These are phyloP conservation scores for Penicillium manginii DNA, from an alignment of 495 filamentous ascomycete genomes.

Conservation along the genomic window DNA sequence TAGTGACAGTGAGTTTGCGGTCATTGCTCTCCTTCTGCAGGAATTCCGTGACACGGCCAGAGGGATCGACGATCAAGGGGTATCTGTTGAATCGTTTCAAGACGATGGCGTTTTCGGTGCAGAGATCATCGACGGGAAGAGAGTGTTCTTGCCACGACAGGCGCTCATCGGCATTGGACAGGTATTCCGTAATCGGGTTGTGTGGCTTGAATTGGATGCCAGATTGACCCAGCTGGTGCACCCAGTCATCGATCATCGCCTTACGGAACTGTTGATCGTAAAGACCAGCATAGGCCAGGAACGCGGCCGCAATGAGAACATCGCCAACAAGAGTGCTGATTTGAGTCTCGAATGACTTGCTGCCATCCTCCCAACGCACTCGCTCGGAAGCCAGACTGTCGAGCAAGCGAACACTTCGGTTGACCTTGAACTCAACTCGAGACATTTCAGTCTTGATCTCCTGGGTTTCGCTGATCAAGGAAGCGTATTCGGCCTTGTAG, in stretches of 20 bases:
- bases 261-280: conserved; percentile 98
- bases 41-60: conserved; percentile 91
- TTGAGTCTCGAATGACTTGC: conserved; percentile 96
- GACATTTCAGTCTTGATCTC: conserved; percentile 97
- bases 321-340: conserved; percentile 96
- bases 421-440: conserved; percentile 95
- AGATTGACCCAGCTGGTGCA: conserved; percentile 85
- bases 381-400: conserved; percentile 95
- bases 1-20: conserved; percentile 91
- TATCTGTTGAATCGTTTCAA: conserved; percentile 98
- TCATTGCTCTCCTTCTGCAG: conserved; percentile 92
- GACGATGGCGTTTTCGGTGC: conserved; percentile 98
- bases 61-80: conserved; percentile 96
- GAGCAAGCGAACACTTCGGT: conserved; percentile 90
- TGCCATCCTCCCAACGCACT: conserved; percentile 90
- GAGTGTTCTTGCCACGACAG: conserved; percentile 92
- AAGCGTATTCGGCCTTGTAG: conserved; percentile 97
- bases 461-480: conserved; percentile 94
- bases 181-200: conserved; percentile 93
- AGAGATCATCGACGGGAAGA: conserved; percentile 98
- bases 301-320: conserved; percentile 90
- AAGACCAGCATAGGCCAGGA: conserved; percentile 96
- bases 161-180: conserved; percentile 95
- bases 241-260: conserved; percentile 96
- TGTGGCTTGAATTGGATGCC: conserved; percentile 90